Conservation (phyloP, 2,329 filamentous ascomycete genomes). For the Madurella fahalii region DNA sequence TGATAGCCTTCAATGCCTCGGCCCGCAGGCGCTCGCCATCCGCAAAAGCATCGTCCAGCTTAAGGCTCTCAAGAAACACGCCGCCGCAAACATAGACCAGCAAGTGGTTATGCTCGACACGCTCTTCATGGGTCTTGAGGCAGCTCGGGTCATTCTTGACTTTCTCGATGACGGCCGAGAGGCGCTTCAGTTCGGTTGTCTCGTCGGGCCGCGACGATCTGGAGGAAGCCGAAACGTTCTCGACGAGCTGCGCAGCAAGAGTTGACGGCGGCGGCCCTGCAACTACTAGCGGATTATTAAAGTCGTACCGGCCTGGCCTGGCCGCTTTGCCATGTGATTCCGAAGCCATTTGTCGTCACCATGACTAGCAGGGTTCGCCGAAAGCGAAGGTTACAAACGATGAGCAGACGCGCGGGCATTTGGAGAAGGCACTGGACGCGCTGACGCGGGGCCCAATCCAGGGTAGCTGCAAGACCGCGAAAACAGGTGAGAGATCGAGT, state of each 20-base stretch:
- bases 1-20: slow-evolving; percentile 67
- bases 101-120: slow-evolving; percentile 74
- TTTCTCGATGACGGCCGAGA: slow-evolving; percentile 55
- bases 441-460: background rate
- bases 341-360: slow-evolving; percentile 23
- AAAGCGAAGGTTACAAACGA: background rate
- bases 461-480: background rate
- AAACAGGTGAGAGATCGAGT: too few species aligned
- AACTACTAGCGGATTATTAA: slow-evolving; percentile 13
- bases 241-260: slow-evolving; percentile 80
- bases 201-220: slow-evolving; percentile 56
- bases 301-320: slow-evolving; percentile 11
- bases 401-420: background rate
- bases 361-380: slow-evolving; percentile 9
- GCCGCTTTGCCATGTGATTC: slow-evolving; percentile 20
- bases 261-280: slow-evolving; percentile 65
- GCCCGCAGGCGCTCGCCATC: slow-evolving; percentile 50
- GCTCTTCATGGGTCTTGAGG: slow-evolving; percentile 61
- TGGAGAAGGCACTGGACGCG: slow-evolving; percentile 2
- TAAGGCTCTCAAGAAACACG: slow-evolving; percentile 68
- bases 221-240: slow-evolving; percentile 64
- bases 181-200: slow-evolving; percentile 68
- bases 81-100: slow-evolving; percentile 80
- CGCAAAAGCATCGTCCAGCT: slow-evolving; percentile 65
- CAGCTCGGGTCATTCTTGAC: slow-evolving; percentile 48